Base-by-base conservation (phyloP, 2,329 filamentous ascomycete species). In the Scytalidium sp. region DNA sequence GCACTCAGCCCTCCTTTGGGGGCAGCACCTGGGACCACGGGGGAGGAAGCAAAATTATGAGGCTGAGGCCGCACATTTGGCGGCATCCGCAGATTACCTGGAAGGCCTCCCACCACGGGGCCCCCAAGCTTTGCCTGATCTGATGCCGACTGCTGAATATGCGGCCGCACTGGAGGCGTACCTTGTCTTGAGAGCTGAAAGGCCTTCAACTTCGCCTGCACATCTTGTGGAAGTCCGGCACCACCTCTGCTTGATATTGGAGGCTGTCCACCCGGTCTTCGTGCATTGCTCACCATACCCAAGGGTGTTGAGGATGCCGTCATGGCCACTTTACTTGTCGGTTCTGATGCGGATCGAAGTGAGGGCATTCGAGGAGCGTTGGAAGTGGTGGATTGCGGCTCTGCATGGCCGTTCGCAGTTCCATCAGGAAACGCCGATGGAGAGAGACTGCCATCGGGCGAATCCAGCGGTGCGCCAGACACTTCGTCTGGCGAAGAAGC, bases 221-320 rank as follows among this genome's bases (percentile, higher is more conserved):
- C 82, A 55, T 88, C 85, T 58, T 80, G 75, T 43, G 80, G 77
- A 45, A 84, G 65, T 17, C 76, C 75, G 44, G 77, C 76, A 39
- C 74, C 70, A 50, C 75, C 66, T 41, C 46, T 68, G 60, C 67
- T 68, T 15, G 51, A 20, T 19, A 50, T 29, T 15, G 44, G 65
- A 1, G 72, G 63, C 10, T 70, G 63, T 13, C 70, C 70, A 19
- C 70, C 64, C 3, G 80, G 82, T 44, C 79, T 74, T 51, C 83
- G 74, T 3, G 80, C 82, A 56, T 72, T 81, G 67, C 85, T 90
- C 61, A 96, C 73, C 50, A 88, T 80, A 39, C 90, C 90, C 3
- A 92, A 75, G 39, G 89, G 85, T 22, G 87, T 94, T n/a, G 91
- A 96, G n/a, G 84, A 91, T 6, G 87, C 73, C 49, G 82, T 89